These are phyloP conservation scores for Coniochaeta sp. DNA, from an alignment of 2,329 filamentous ascomycete species.

Conservation along the genomic window DNA sequence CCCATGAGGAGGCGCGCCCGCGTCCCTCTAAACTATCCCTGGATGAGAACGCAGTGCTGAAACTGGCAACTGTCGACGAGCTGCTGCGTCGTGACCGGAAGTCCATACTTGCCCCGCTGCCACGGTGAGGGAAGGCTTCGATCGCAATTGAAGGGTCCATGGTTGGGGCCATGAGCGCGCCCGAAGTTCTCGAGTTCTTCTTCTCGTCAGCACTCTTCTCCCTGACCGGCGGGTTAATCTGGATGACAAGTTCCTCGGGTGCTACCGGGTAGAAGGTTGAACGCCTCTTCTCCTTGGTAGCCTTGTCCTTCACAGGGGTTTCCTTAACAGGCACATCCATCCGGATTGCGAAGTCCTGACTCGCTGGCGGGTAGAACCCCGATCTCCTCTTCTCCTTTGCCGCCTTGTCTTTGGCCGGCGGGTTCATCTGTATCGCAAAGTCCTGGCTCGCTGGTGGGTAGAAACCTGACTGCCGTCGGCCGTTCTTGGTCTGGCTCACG, in stretches of 20 bases:
- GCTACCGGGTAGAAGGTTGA: not conserved
- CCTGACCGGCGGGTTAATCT: not conserved
- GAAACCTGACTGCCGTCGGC: not conserved
- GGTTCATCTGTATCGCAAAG: not conserved
- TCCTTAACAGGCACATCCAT: not conserved
- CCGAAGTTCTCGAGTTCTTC: not conserved
- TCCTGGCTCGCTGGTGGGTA: not conserved
- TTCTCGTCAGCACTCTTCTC: not conserved
- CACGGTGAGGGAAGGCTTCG: not conserved
- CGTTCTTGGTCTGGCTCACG: not conserved
- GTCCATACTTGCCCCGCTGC: conserved; percentile 5
- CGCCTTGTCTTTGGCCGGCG: not conserved
- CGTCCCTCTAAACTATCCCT: conserved; percentile 22
- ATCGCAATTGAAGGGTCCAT: conserved; percentile 5
- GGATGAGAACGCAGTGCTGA: conserved; percentile 10
- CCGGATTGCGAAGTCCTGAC: not conserved
- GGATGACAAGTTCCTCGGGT: not conserved
- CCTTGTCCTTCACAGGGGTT: not conserved
- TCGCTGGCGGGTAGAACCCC: not conserved
- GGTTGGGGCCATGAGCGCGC: not conserved
- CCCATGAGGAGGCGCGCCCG: conserved; percentile 16
- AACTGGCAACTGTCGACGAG: conserved; percentile 20
- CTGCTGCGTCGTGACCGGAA: conserved; percentile 16
- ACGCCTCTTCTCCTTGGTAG: not conserved
- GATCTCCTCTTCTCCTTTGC: not conserved